Evolutionary conservation across 1,284 basidiomycete genomes (phyloP).

Genomic region (Taiwanofungus camphoratus): DNA sequence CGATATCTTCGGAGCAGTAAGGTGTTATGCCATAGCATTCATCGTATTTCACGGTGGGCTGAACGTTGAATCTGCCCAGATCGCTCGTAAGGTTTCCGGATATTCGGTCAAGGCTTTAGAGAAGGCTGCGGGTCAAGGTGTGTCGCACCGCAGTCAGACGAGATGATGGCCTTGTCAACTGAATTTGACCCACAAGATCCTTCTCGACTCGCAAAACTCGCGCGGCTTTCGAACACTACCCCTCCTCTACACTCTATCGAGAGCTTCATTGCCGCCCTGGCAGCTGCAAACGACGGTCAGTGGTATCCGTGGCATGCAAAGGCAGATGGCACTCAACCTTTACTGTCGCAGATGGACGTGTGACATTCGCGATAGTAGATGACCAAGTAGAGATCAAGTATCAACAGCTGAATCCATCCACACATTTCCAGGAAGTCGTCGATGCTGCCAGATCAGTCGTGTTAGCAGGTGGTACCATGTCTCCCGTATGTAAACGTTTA

Average conservation of each 20-base stretch:
- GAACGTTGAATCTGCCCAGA: conserved; percentile 29
- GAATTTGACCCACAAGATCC: conserved; percentile 14
- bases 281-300: conserved; percentile 75
- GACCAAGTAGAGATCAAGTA: conserved; percentile 76
- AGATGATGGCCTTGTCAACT: too few relatives aligned
- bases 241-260: conserved; percentile 85
- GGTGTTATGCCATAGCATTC: conserved; percentile 41
- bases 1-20: conserved; percentile 83
- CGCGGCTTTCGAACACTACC: conserved; percentile 35
- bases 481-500: conserved; percentile 56
- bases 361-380: conserved; percentile 46
- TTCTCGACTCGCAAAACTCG: conserved; percentile 27
- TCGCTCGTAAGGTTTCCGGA: conserved; percentile 72
- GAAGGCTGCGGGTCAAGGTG: conserved; percentile 39
- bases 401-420: conserved; percentile 91
- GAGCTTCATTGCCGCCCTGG: conserved; percentile 78
- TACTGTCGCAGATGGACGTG: conserved; percentile 50
- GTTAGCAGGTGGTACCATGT: conserved; percentile 96
- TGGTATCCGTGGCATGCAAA: neutral
- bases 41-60: conserved; percentile 8
- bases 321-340: neutral
- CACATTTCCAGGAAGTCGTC: conserved; percentile 80
- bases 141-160: conserved; percentile 12
- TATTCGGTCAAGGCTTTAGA: conserved; percentile 70
- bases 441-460: conserved; percentile 79